Evolutionary conservation across 208 protist species (phyloP).

Genomic region (Acanthamoeba healyi): DNA sequence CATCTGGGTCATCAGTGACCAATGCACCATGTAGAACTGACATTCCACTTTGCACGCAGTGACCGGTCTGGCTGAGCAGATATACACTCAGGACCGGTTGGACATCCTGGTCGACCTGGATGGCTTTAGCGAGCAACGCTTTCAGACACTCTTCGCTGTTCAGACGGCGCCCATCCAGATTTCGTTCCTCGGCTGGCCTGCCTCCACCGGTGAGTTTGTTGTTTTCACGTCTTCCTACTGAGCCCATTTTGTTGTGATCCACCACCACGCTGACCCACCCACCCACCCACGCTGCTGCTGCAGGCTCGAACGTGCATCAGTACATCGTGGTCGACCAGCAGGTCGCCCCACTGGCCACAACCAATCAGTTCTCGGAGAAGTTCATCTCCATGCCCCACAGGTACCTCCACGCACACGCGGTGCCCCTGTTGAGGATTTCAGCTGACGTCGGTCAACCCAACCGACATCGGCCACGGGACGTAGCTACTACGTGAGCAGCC

Average conservation of each 20-base stretch:
- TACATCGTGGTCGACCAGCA: neutral
- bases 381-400: conserved; percentile 48
- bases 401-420: neutral
- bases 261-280: too few relatives aligned
- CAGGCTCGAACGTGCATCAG: conserved; percentile 33
- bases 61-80: neutral
- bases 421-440: too few relatives aligned
- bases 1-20: too few relatives aligned
- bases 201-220: neutral
- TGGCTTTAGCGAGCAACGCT: neutral
- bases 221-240: too few relatives aligned
- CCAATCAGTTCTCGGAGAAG: neutral
- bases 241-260: too few relatives aligned
- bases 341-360: neutral
- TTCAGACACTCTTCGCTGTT: neutral
- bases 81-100: neutral
- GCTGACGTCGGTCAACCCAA: too few relatives aligned
- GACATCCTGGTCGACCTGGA: conserved; percentile 51
- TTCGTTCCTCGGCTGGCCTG: conserved; percentile 34
- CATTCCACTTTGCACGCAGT: neutral
- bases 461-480: too few relatives aligned
- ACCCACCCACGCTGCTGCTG: too few relatives aligned
- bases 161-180: conserved; percentile 3
- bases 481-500: conserved; percentile 39
- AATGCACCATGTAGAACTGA: neutral